Conservation (phyloP, 345 rosid genomes). For the Pseudoturritis turrita region DNA sequence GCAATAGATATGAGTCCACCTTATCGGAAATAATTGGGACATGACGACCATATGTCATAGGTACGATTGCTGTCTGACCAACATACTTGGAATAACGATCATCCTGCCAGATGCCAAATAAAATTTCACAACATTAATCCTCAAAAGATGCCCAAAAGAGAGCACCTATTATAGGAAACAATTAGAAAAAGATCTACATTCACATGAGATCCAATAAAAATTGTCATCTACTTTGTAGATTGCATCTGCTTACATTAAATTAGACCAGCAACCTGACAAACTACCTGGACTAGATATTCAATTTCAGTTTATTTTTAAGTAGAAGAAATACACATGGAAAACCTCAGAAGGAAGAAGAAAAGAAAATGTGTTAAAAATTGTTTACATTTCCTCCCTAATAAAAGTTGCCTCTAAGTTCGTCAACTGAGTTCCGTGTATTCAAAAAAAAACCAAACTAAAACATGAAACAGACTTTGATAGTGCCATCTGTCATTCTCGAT, state of each 20-base stretch:
- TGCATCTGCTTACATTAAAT: neutral
- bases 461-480: conserved; percentile 3
- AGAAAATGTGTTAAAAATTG: neutral
- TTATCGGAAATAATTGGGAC: conserved; percentile 84
- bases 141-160: neutral
- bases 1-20: conserved; percentile 44
- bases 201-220: neutral
- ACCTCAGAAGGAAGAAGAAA: neutral
- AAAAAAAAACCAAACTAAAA: conserved; percentile 8
- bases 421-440: conserved; percentile 4
- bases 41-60: conserved; percentile 97
- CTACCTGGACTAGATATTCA: neutral
- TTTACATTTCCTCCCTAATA: neutral
- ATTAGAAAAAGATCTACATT: neutral
- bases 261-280: neutral
- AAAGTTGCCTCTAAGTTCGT: neutral
- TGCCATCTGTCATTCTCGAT: neutral
- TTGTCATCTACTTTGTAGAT: neutral
- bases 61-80: conserved; percentile 89
- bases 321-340: neutral
- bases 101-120: conserved; percentile 51
- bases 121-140: conserved; percentile 7
- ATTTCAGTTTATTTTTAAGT: neutral
- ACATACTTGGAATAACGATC: conserved; percentile 79
- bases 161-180: neutral